These are phyloP conservation scores for Hypomyces rosellus DNA, from an alignment of 2,329 filamentous ascomycete genomes.

Conservation along the genomic window DNA sequence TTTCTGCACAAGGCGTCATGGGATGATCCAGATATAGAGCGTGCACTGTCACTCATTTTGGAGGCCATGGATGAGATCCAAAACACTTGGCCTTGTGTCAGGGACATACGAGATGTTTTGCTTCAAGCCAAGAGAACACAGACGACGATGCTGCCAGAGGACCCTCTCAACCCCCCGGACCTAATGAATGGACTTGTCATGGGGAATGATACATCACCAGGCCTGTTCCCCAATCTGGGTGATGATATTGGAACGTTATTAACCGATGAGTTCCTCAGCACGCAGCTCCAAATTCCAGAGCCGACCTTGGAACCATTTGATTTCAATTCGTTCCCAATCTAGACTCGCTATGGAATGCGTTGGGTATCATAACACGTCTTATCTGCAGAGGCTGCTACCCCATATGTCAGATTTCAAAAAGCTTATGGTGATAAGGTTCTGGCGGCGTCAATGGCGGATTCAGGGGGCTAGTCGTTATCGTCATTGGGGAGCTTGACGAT, in stretches of 20 bases:
- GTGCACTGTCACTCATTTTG: slow-evolving; percentile 41
- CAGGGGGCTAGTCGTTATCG: no score
- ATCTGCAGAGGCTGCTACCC: no score
- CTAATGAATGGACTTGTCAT: slow-evolving; percentile 28
- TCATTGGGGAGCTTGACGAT: no score
- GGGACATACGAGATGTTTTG: slow-evolving; percentile 33
- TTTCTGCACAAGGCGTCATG: slow-evolving; percentile 34
- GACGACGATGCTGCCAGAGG: slow-evolving; percentile 25
- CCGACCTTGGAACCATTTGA: slow-evolving; percentile 24
- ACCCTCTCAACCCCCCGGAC: slow-evolving; percentile 26
- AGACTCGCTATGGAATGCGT: no score
- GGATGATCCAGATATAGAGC: slow-evolving; percentile 41
- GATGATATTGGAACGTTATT: slow-evolving; percentile 28
- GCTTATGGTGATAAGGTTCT: no score
- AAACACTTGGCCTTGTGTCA: slow-evolving; percentile 40
- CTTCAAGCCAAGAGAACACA: slow-evolving; percentile 25
- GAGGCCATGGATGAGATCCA: slow-evolving; percentile 48
- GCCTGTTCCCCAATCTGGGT: slow-evolving; percentile 23
- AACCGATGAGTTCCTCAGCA: slow-evolving; percentile 29
- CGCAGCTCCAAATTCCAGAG: slow-evolving; percentile 24
- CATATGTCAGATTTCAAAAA: no score
- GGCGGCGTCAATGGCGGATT: no score
- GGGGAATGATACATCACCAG: slow-evolving; percentile 17
- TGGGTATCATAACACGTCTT: no score
- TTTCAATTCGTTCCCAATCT: slow-evolving; percentile 20